phyloP scores from a whole-genome alignment of 192 early-diverging fungal genomes.

The Mortierella alpina region DNA sequence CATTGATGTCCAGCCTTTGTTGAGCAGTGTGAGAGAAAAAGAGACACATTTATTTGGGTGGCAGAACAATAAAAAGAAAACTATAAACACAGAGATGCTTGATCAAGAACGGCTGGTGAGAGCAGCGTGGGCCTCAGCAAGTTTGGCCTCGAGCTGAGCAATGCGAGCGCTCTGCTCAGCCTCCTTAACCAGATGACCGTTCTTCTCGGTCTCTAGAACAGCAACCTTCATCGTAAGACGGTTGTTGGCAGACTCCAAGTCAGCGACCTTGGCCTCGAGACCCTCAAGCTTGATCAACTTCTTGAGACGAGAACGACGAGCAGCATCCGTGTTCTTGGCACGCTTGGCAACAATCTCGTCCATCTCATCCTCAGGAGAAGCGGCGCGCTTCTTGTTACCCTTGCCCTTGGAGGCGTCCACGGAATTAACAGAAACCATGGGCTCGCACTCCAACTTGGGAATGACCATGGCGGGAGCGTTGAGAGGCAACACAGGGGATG shows the following conservation, averaged over 20 bases:
- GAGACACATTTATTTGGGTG: not conserved
- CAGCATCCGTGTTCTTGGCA: constrained; percentile 87
- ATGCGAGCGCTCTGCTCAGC: constrained; percentile 59
- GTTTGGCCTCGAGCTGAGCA: constrained; percentile 59
- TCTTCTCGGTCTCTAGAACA: constrained; percentile 64
- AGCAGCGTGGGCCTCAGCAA: constrained; percentile 63
- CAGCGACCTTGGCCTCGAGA: constrained; percentile 77
- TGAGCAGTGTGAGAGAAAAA: too few species aligned
- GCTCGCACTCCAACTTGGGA: constrained; percentile 39
- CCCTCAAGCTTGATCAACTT: constrained; percentile 81
- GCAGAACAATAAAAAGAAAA: not conserved
- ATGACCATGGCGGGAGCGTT: constrained; percentile 10
- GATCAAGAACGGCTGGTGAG: constrained; percentile 47
- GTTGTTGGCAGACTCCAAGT: constrained; percentile 81
- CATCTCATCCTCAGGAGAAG: constrained; percentile 19
- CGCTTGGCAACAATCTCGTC: constrained; percentile 56
- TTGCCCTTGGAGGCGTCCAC: not conserved
- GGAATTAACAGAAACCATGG: not conserved
- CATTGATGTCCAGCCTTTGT: too few species aligned
- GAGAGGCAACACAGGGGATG: constrained; percentile 7
- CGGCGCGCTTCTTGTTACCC: constrained; percentile 34
- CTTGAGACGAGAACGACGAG: constrained; percentile 86
- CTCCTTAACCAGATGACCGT: constrained; percentile 55
- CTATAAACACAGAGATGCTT: not conserved
- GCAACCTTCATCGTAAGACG: constrained; percentile 67